Base-by-base conservation (phyloP, 2,329 filamentous ascomycete species). In the Sordariomycetes sp. region DNA sequence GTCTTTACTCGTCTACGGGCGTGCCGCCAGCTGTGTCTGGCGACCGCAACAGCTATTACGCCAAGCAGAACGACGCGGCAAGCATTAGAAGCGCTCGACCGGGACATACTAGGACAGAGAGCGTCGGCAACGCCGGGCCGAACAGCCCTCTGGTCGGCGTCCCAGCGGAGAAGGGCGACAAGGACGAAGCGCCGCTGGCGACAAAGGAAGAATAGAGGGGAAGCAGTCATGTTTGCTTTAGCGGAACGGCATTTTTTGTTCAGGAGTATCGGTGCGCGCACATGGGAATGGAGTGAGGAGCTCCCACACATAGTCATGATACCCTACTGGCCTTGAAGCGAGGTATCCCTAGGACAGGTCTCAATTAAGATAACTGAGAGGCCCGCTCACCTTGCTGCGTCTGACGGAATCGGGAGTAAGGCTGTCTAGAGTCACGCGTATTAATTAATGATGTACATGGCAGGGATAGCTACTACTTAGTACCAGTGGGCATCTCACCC, bases 31-130 rank as follows among this genome's bases (percentile, higher is more conserved):
- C 75, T 10, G 58, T 85, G 7, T 65, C 73, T 6, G 82, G 81
- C 38, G 88, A 94, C 49, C 72, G 88, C 32, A 90, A 82, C 53
- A 93, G 85, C 57, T 74, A 82, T 42, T 90, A 94, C 49, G 75
- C 82, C 19, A 75, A 76, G 39, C 65, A 68, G 30, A 75, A 70
- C 5, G 86, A 94, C 44, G 83, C 75, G 2, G 77, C 79, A 8
- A 94, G 86, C 49, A 65, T 93, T 20, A 73, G 85, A 35, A 94
- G 86, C 53, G 86, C 84, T 0, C 61, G 82, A 2, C 54, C 85
- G 4, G 83, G 85, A 1, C 88, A 94, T 54, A 76, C 74, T 3
- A 72, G 86, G 41, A 81, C 85, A 32, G 86, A 94, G 53, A 94
- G 87, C 57, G 75, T 90, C 35, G 82, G 69, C 40, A 90, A 83